phyloP scores from a whole-genome alignment of 352 stramenopile genomes.

The Discostella stelligera region DNA sequence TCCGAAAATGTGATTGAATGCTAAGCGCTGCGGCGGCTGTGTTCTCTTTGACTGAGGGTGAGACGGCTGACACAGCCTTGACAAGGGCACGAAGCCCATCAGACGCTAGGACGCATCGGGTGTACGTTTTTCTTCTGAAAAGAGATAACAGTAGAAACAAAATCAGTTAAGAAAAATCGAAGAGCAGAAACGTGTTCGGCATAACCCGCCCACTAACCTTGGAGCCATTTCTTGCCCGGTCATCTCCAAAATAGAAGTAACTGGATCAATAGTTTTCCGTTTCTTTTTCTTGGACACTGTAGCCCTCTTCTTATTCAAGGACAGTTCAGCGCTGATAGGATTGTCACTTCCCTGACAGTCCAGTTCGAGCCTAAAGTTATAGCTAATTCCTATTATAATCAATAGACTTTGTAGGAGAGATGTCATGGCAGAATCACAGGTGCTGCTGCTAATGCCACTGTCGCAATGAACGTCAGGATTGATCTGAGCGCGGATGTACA shows the following conservation, averaged over 20 bases:
- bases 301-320: slow-evolving; percentile 24
- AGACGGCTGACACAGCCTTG: slow-evolving; percentile 7
- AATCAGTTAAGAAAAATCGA: not conserved
- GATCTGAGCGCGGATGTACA: slow-evolving; percentile 47
- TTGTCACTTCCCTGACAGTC: not conserved
- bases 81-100: slow-evolving; percentile 49
- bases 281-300: slow-evolving; percentile 31
- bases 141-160: not conserved
- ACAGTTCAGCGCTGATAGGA: not conserved
- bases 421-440: slow-evolving; percentile 16
- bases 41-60: slow-evolving; percentile 8
- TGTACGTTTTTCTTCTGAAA: slow-evolving; percentile 39
- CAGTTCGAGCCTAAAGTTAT: slow-evolving; percentile 27
- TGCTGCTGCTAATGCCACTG: too few species aligned
- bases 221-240: slow-evolving; percentile 6
- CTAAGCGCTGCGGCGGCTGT: slow-evolving; percentile 2
- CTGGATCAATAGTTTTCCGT: slow-evolving; percentile 16
- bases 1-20: slow-evolving; percentile 40
- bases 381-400: slow-evolving; percentile 35
- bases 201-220: slow-evolving; percentile 15
- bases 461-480: not conserved
- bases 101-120: slow-evolving; percentile 42
- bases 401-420: slow-evolving; percentile 37
- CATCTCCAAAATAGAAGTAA: slow-evolving; percentile 5
- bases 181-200: not conserved